Conservation (phyloP, 1,284 basidiomycete species). For the Cryptococcus neoformans region DNA sequence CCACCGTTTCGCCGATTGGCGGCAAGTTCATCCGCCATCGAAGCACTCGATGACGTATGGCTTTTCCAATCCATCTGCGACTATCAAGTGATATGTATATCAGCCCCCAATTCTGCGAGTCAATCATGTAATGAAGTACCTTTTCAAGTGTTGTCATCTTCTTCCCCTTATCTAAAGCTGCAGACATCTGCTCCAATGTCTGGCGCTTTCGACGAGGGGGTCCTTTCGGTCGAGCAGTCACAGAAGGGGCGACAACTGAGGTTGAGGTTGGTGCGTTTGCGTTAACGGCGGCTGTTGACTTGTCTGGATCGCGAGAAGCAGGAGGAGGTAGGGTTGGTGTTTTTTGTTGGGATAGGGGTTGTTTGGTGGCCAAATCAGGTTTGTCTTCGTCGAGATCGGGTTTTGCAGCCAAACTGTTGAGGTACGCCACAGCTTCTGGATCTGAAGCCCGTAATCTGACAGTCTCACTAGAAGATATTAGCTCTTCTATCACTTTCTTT, state of each 20-base stretch:
- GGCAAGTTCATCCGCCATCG: slow-evolving; percentile 36
- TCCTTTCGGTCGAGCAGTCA: slow-evolving; percentile 12
- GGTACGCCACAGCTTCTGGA: slow-evolving; percentile 37
- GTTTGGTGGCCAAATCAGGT: not conserved
- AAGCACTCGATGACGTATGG: slow-evolving; percentile 26
- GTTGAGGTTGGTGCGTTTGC: not conserved
- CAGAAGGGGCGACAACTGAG: not conserved
- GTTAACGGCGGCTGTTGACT: not conserved
- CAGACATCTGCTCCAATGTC: slow-evolving; percentile 45
- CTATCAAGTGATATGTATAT: slow-evolving; percentile 15
- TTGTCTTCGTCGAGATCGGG: not conserved
- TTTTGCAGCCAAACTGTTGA: slow-evolving; percentile 6
- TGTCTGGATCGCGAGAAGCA: not conserved
- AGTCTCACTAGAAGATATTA: slow-evolving; percentile 30
- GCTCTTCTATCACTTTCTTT: not conserved
- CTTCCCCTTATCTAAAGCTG: slow-evolving; percentile 42
- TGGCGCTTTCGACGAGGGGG: slow-evolving; percentile 40
- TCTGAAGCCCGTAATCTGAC: slow-evolving; percentile 31
- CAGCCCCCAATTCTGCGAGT: not conserved
- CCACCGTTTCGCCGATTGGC: slow-evolving; percentile 41
- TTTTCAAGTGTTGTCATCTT: slow-evolving; percentile 50
- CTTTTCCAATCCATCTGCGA: slow-evolving; percentile 48
- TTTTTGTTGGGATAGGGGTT: not conserved
- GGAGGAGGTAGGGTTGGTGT: not conserved
- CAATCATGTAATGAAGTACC: slow-evolving; percentile 20